Evolutionary conservation across 2,329 filamentous ascomycete species (phyloP).

Genomic region (Salinomyces thailandicus): DNA sequence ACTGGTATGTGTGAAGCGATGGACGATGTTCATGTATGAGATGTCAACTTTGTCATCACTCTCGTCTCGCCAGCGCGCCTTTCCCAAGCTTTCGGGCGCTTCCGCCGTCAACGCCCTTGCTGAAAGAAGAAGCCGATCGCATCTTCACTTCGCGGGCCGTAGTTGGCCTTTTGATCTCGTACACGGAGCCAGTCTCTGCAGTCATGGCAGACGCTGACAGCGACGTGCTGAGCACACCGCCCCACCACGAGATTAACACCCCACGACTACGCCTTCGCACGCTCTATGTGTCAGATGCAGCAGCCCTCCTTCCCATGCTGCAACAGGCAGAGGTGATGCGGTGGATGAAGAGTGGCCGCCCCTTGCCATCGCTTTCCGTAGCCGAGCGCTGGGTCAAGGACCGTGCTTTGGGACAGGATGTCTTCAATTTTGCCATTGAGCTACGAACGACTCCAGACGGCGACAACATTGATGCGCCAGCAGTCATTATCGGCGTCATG

Average conservation of each 20-base stretch:
- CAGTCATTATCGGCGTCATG: conserved; percentile 38
- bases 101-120: too few relatives aligned
- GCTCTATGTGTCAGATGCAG: conserved; percentile 40
- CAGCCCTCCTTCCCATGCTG: conserved; percentile 43
- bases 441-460: conserved; percentile 30
- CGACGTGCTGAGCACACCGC: not conserved
- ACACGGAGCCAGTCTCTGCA: too few relatives aligned
- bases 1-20: too few relatives aligned
- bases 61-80: too few relatives aligned
- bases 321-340: conserved; percentile 52
- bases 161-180: too few relatives aligned
- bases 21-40: too few relatives aligned
- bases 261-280: conserved; percentile 47
- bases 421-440: conserved; percentile 50
- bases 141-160: too few relatives aligned
- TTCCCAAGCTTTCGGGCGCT: too few relatives aligned
- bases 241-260: conserved; percentile 27
- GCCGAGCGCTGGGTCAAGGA: conserved; percentile 29
- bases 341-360: conserved; percentile 35
- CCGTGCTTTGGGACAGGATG: conserved; percentile 28
- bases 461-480: conserved; percentile 13
- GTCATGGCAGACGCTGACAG: not conserved
- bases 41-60: too few relatives aligned
- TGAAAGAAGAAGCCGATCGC: too few relatives aligned
- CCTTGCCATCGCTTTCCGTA: conserved; percentile 9